Evolutionary conservation across 1,284 basidiomycete genomes (phyloP).

Genomic region (Bondarzewia mesenterica): DNA sequence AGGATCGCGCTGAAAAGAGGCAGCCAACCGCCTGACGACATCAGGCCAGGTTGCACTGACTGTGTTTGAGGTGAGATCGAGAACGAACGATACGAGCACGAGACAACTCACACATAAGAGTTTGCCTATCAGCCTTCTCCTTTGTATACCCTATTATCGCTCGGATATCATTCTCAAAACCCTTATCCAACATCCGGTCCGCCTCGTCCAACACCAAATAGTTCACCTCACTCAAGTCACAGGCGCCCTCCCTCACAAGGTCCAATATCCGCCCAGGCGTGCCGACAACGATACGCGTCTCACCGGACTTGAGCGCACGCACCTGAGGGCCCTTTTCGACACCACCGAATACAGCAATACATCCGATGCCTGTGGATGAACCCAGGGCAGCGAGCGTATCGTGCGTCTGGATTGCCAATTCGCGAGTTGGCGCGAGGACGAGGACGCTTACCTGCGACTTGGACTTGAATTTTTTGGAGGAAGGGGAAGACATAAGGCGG

Average conservation of each 20-base stretch:
- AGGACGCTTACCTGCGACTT: slow-evolving; percentile 61
- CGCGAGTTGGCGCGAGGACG: slow-evolving; percentile 89
- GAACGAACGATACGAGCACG: neutral
- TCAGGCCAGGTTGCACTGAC: slow-evolving; percentile 99
- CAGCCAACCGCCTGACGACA: slow-evolving; percentile 88
- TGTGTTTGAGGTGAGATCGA: slow-evolving; percentile 21
- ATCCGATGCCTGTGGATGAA: slow-evolving; percentile 44
- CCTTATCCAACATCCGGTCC: slow-evolving; percentile 97
- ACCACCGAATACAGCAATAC: slow-evolving; percentile 89
- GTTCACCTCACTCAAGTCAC: slow-evolving; percentile 78
- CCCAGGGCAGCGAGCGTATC: slow-evolving; percentile 77
- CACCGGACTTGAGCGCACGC: slow-evolving; percentile 41
- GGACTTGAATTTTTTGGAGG: slow-evolving; percentile 23
- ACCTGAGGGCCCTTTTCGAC: slow-evolving; percentile 85
- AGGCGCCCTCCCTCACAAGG: slow-evolving; percentile 77
- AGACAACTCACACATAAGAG: slow-evolving; percentile 78
- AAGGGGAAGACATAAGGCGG: slow-evolving; percentile 42
- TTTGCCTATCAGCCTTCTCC: slow-evolving; percentile 64
- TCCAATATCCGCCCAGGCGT: slow-evolving; percentile 94
- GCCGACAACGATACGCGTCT: slow-evolving; percentile 79
- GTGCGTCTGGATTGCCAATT: slow-evolving; percentile 92
- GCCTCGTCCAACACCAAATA: slow-evolving; percentile 97
- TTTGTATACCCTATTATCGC: slow-evolving; percentile 82
- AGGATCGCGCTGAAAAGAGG: slow-evolving; percentile 82
- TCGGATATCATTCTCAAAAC: slow-evolving; percentile 98